These are phyloP conservation scores for Pinus albicaulis DNA, from an alignment of 75 land plant species.

Conservation along the genomic window DNA sequence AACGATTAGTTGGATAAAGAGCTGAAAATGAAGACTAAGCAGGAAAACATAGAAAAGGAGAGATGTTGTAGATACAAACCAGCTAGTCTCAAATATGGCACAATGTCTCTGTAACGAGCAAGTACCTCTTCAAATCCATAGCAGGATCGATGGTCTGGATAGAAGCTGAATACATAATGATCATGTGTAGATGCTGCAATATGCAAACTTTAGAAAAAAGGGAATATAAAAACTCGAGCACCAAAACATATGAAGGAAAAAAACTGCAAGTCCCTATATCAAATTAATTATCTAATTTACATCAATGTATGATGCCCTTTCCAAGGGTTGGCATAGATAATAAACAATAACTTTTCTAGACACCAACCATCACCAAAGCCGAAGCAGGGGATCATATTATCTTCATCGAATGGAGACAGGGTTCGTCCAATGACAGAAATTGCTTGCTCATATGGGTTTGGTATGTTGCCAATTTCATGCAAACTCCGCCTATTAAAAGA, in stretches of 20 bases:
- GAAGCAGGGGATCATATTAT: conserved; percentile 86
- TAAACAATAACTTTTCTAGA: background rate
- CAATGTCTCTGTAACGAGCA: conserved; percentile 60
- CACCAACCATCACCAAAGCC: conserved; percentile 86
- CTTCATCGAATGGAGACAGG: conserved; percentile 84
- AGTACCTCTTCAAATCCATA: conserved; percentile 81
- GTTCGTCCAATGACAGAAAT: conserved; percentile 82
- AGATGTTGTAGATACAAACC: conserved; percentile 30
- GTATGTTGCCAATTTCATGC: conserved; percentile 52
- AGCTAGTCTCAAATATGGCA: conserved; percentile 63
- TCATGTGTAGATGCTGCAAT: conserved; percentile 73
- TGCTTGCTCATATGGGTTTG: conserved; percentile 92
- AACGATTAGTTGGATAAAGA: background rate
- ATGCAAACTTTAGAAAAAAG: background rate
- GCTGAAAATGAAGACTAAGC: too few relatives aligned
- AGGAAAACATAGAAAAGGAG: background rate
- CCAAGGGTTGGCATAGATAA: too few relatives aligned
- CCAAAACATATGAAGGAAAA: background rate
- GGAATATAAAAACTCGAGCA: background rate
- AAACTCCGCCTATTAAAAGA: conserved; percentile 67
- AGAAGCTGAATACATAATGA: conserved; percentile 76
- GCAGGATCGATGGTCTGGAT: conserved; percentile 63
- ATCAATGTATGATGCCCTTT: conserved; percentile 3
- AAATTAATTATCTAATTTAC: background rate
- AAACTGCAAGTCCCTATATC: background rate